Conservation (phyloP, 139 green algal genomes). For the Chlamydomonas incerta region DNA sequence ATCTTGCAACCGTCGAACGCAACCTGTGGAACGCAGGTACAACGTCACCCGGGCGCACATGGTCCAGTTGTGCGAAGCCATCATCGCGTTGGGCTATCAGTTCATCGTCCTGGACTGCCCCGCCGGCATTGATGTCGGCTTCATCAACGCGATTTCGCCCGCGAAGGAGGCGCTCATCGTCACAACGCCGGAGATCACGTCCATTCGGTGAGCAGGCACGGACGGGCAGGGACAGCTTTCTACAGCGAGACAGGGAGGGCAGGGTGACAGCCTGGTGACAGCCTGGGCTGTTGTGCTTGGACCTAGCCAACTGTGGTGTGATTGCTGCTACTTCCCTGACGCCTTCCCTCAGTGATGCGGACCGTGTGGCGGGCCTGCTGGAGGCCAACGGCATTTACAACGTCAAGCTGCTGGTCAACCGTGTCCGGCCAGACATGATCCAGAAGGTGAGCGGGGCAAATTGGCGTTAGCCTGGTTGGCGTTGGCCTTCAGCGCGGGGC, state of each 20-base stretch:
- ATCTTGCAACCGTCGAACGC: too few relatives aligned
- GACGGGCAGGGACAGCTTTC: too few relatives aligned
- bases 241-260: too few relatives aligned
- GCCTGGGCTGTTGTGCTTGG: too few relatives aligned
- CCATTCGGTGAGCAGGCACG: slow-evolving; percentile 75
- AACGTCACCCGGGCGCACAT: slow-evolving; percentile 89
- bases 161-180: slow-evolving; percentile 90
- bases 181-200: slow-evolving; percentile 93
- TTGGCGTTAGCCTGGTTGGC: too few relatives aligned
- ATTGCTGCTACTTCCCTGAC: too few relatives aligned
- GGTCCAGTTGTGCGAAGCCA: slow-evolving; percentile 82
- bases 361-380: slow-evolving; percentile 89
- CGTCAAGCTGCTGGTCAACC: slow-evolving; percentile 92
- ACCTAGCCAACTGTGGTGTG: too few relatives aligned
- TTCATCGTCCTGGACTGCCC: slow-evolving; percentile 90
- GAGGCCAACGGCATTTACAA: slow-evolving; percentile 92
- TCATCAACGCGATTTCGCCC: slow-evolving; percentile 92
- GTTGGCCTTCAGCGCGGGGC: too few relatives aligned
- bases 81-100: slow-evolving; percentile 83
- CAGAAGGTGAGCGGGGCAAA: slow-evolving; percentile 48
- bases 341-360: slow-evolving; percentile 62
- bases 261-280: too few relatives aligned
- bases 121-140: slow-evolving; percentile 91
- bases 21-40: too few relatives aligned
- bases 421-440: slow-evolving; percentile 90